These are phyloP conservation scores for Starmerella tilneyi DNA, from an alignment of 805 yeast genomes.

Conservation along the genomic window DNA sequence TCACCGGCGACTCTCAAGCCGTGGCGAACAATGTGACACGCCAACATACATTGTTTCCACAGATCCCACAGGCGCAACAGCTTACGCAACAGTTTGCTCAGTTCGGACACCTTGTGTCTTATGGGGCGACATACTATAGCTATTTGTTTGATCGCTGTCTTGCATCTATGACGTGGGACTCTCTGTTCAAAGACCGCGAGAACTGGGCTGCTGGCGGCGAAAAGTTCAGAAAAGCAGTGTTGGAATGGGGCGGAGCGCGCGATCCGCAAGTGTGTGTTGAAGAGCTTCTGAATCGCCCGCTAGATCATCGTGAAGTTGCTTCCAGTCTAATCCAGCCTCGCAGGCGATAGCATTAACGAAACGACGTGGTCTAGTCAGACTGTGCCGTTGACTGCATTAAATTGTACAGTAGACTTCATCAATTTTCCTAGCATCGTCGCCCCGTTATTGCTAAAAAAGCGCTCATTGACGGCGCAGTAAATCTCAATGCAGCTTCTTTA, in stretches of 20 bases:
- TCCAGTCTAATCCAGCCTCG: constrained; percentile 8
- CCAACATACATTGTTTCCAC: constrained; percentile 52
- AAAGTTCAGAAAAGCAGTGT: constrained; percentile 53
- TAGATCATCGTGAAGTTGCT: constrained; percentile 21
- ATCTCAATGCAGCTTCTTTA: too few species aligned
- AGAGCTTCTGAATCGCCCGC: constrained; percentile 54
- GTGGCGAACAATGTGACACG: constrained; percentile 59
- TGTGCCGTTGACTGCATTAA: too few species aligned
- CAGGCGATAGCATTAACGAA: too few species aligned
- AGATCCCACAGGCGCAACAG: constrained; percentile 29
- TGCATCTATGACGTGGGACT: constrained; percentile 74
- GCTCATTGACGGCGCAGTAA: too few species aligned
- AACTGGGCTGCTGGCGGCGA: constrained; percentile 65
- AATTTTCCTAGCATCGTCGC: too few species aligned
- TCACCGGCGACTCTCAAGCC: constrained; percentile 19
- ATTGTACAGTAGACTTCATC: too few species aligned
- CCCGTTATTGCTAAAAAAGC: too few species aligned
- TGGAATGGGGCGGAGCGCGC: constrained; percentile 88
- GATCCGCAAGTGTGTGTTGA: constrained; percentile 84
- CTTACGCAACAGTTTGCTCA: constrained; percentile 84
- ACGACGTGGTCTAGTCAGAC: too few species aligned
- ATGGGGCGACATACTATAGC: constrained; percentile 89
- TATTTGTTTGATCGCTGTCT: constrained; percentile 86
- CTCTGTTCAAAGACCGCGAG: constrained; percentile 61
- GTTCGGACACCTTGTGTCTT: constrained; percentile 85